Percentiles rank a stretch among this genome's conserved stretches.
These are phyloP conservation scores for Aureobasidium musti DNA, from an alignment of 2,329 filamentous ascomycete species.

Conservation along the genomic window DNA sequence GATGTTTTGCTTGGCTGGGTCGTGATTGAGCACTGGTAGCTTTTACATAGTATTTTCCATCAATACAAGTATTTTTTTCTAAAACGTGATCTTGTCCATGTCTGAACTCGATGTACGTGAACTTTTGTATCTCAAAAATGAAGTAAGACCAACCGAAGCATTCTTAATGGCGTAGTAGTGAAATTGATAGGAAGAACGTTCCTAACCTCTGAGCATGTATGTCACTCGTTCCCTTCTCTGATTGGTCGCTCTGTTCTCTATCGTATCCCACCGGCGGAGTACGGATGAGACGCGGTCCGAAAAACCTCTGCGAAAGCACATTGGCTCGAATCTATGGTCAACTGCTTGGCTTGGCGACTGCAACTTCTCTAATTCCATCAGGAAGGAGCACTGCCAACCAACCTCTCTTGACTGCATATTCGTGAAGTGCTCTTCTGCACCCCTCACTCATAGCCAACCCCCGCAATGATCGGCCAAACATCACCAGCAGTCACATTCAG, in stretches of 20 bases:
- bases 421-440: not conserved
- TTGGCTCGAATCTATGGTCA: not conserved
- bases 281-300: not conserved
- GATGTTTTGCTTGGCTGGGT: not conserved
- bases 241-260: not conserved
- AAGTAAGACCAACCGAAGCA: not conserved
- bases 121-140: not conserved
- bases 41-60: not conserved
- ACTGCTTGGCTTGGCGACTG: not conserved
- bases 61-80: not conserved
- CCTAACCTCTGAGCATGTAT: no score
- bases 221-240: no score
- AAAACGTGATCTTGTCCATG: not conserved
- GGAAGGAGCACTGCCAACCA: not conserved
- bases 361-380: not conserved
- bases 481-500: slow-evolving; percentile 1
- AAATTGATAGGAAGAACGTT: not conserved
- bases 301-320: not conserved
- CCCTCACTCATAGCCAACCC: slow-evolving; percentile 7
- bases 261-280: not conserved
- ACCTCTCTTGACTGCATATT: not conserved
- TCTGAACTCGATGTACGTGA: no score
- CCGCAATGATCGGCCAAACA: slow-evolving; percentile 8
- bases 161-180: not conserved
- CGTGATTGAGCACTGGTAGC: slow-evolving; percentile 5